Evolutionary conservation across 805 yeast genomes (phyloP).

Genomic region (Ogataea nonfermentans): DNA sequence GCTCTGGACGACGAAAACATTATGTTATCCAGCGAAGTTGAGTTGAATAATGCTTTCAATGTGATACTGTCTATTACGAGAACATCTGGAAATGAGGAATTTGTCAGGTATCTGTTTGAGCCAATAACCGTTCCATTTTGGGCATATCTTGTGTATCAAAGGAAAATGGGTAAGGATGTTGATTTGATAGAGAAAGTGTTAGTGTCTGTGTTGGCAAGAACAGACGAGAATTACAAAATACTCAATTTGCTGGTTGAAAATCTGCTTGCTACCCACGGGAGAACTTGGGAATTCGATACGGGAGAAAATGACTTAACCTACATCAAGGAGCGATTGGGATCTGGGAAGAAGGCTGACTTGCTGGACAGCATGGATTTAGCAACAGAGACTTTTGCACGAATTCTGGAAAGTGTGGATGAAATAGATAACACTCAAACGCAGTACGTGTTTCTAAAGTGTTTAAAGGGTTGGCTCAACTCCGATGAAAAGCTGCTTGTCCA

Average conservation of each 20-base stretch:
- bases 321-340: slow-evolving; percentile 24
- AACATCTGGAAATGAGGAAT: slow-evolving; percentile 34
- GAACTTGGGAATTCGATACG: slow-evolving; percentile 40
- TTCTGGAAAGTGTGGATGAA: slow-evolving; percentile 37
- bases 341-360: slow-evolving; percentile 23
- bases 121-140: slow-evolving; percentile 37
- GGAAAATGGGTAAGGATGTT: slow-evolving; percentile 30
- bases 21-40: slow-evolving; percentile 43
- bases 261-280: slow-evolving; percentile 29
- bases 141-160: slow-evolving; percentile 43
- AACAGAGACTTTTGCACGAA: slow-evolving; percentile 34
- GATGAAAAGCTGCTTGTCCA: slow-evolving; percentile 17
- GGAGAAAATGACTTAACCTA: slow-evolving; percentile 39
- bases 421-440: slow-evolving; percentile 48
- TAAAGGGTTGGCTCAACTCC: slow-evolving; percentile 59
- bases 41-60: slow-evolving; percentile 60
- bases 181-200: slow-evolving; percentile 39
- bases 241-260: slow-evolving; percentile 18
- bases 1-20: slow-evolving; percentile 31
- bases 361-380: slow-evolving; percentile 42
- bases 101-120: slow-evolving; percentile 34
- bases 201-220: slow-evolving; percentile 29
- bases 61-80: slow-evolving; percentile 63
- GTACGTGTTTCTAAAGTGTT: slow-evolving; percentile 45
- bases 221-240: slow-evolving; percentile 17